phyloP scores from a whole-genome alignment of 2,329 filamentous ascomycete species.

The Penicillium sp. region DNA sequence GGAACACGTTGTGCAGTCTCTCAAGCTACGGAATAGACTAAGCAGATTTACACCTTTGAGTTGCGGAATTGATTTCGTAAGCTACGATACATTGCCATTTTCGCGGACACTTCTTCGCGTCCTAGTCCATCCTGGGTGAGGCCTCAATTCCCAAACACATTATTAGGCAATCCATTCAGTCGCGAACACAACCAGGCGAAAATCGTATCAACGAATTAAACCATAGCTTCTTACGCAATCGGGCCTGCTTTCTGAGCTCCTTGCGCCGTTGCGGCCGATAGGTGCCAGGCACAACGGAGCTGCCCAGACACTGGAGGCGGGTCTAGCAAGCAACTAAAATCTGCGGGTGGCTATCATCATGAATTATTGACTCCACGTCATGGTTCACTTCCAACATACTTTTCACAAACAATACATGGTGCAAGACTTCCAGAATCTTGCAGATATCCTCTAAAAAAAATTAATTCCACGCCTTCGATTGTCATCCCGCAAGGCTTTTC shows the following conservation, averaged over 20 bases:
- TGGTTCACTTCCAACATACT: slow-evolving; percentile 5
- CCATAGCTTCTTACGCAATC: not conserved
- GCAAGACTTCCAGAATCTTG: not conserved
- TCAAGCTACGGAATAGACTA: not conserved
- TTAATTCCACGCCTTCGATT: not conserved
- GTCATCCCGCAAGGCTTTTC: not conserved
- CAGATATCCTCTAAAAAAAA: not conserved
- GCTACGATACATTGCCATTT: not conserved
- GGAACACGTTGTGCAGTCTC: not conserved
- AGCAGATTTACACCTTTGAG: not conserved
- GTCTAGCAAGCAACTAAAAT: slow-evolving; percentile 16
- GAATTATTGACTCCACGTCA: slow-evolving; percentile 10
- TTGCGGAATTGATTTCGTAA: not conserved
- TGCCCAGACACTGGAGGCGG: slow-evolving; percentile 21
- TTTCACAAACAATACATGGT: not conserved
- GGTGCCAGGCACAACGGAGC: slow-evolving; percentile 18
- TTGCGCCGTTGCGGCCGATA: not conserved
- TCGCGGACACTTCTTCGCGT: not conserved
- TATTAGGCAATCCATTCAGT: not conserved
- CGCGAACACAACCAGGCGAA: not conserved
- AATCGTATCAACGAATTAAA: not conserved
- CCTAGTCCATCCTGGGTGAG: not conserved
- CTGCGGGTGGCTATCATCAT: not conserved
- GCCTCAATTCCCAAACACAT: not conserved
- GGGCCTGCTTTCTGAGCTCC: slow-evolving; percentile 9